phyloP scores from a whole-genome alignment of 2,329 filamentous ascomycete genomes.

The Botryotinia globosa region DNA sequence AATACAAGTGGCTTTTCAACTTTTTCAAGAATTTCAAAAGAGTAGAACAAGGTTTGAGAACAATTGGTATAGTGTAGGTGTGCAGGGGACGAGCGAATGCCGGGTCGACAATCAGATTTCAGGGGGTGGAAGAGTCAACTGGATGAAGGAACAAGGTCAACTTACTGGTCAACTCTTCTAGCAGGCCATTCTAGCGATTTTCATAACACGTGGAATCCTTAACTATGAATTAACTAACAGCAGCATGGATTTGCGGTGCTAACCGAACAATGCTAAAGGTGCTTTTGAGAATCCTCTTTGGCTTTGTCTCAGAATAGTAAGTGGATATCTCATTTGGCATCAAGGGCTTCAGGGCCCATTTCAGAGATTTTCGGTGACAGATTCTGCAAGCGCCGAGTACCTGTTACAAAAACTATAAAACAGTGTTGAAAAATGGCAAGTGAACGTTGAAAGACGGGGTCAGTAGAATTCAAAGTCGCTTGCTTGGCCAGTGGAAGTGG shows the following conservation, averaged over 20 bases:
- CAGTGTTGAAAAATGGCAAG: conserved; percentile 4
- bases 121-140: background rate
- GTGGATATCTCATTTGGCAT: conserved; percentile 10
- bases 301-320: conserved; percentile 11
- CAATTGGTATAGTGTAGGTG: background rate
- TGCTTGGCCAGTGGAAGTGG: background rate
- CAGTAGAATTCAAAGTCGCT: background rate
- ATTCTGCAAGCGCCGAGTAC: conserved; percentile 1
- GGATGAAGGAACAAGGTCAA: background rate
- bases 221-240: conserved; percentile 5
- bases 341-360: background rate
- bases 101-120: conserved; percentile 2
- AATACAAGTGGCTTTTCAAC: conserved; percentile 3
- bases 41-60: background rate
- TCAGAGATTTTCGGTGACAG: background rate
- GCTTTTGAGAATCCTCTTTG: conserved; percentile 3
- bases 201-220: conserved; percentile 11
- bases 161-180: background rate
- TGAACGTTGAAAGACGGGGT: background rate
- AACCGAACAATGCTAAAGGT: conserved; percentile 2
- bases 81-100: conserved; percentile 12
- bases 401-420: background rate
- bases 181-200: conserved; percentile 2
- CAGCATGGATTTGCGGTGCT: conserved; percentile 1
- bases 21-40: background rate